phyloP scores from a whole-genome alignment of 768 basidiomycete genomes.

The Obba rivulosa region DNA sequence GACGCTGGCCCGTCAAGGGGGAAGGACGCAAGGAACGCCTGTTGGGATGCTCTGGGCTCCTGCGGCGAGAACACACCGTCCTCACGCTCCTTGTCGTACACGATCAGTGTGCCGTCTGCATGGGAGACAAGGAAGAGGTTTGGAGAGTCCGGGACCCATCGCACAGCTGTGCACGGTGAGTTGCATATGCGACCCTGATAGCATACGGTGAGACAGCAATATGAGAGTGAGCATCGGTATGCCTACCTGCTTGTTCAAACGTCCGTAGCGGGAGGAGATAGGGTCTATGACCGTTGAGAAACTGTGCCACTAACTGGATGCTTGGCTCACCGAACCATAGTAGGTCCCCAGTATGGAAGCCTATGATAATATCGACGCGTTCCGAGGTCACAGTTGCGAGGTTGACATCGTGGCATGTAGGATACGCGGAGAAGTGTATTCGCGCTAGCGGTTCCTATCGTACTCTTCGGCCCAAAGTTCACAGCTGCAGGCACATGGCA shows the following conservation, averaged over 20 bases:
- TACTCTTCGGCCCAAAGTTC: neutral
- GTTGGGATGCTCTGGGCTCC: slow-evolving; percentile 38
- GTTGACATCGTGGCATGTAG: slow-evolving; percentile 91
- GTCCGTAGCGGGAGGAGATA: slow-evolving; percentile 72
- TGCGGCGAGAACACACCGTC: slow-evolving; percentile 71
- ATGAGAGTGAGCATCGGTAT: neutral
- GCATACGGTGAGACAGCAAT: slow-evolving; percentile 9
- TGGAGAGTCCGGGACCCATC: slow-evolving; percentile 79
- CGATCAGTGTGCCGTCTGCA: slow-evolving; percentile 82
- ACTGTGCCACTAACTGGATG: neutral
- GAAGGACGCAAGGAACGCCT: slow-evolving; percentile 15
- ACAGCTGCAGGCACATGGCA: slow-evolving; percentile 3
- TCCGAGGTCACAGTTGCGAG: slow-evolving; percentile 69
- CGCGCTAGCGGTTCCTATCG: slow-evolving; percentile 78
- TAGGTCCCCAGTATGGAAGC: slow-evolving; percentile 92
- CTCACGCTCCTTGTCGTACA: slow-evolving; percentile 89
- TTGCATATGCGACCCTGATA: slow-evolving; percentile 68
- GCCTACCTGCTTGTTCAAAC: slow-evolving; percentile 80
- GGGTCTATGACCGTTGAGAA: slow-evolving; percentile 48
- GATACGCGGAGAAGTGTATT: slow-evolving; percentile 80
- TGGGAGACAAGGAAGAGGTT: slow-evolving; percentile 84
- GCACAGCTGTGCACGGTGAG: slow-evolving; percentile 83
- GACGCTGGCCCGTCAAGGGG: slow-evolving; percentile 13
- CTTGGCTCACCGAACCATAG: slow-evolving; percentile 79
- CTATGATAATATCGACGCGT: slow-evolving; percentile 83